Conservation (phyloP, 192 early-diverging fungal genomes). For the Physocladia obscura region DNA sequence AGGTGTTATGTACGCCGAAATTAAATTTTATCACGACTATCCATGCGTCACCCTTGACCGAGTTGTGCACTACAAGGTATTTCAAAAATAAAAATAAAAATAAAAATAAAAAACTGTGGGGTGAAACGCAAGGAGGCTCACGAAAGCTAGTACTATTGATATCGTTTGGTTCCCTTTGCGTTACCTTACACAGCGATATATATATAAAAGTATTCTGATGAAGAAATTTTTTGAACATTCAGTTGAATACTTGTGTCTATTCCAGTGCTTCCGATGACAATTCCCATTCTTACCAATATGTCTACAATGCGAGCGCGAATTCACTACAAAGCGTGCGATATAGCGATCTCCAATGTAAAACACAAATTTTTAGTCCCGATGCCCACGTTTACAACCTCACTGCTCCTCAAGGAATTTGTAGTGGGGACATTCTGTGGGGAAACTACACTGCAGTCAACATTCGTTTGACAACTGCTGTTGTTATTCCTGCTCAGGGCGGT, state of each 20-base stretch:
- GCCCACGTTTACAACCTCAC: neutral
- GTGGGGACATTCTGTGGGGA: neutral
- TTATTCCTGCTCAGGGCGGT: no score
- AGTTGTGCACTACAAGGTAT: neutral
- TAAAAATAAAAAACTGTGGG: no score
- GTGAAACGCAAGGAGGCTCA: no score
- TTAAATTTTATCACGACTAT: neutral
- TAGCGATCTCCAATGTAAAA: neutral
- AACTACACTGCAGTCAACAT: neutral
- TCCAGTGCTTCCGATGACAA: neutral
- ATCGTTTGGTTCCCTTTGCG: no score
- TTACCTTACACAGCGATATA: no score
- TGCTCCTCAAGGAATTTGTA: neutral
- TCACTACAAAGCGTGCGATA: neutral
- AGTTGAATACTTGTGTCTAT: neutral
- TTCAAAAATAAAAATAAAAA: no score
- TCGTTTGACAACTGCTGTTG: neutral
- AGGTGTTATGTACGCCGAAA: neutral
- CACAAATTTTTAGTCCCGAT: neutral
- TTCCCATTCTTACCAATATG: neutral
- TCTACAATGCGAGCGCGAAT: neutral
- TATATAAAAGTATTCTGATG: no score
- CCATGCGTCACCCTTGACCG: neutral
- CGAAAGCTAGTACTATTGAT: no score
- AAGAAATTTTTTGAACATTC: no score